Conservation (phyloP, 2,329 filamentous ascomycete species). For the Phaeosphaeria sp. region DNA sequence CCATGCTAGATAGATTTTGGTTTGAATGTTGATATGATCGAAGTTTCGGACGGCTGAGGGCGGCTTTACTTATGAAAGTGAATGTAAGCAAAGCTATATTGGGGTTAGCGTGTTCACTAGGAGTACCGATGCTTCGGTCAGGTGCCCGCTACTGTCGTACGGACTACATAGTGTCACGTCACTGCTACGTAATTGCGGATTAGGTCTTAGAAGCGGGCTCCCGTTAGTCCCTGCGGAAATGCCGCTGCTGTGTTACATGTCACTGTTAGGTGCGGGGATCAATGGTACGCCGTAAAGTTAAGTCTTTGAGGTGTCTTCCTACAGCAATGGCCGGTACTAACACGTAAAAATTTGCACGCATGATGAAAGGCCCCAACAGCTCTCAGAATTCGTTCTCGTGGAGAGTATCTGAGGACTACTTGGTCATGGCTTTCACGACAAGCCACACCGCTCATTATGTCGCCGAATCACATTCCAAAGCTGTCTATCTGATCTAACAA, state of each 20-base stretch:
- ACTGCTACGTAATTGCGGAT: not conserved
- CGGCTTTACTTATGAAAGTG: not conserved
- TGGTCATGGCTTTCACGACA: not conserved
- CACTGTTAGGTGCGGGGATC: not conserved
- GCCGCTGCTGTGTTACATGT: not conserved
- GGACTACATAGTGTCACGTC: not conserved
- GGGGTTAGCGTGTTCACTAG: not conserved
- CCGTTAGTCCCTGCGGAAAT: not conserved
- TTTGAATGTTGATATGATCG: not conserved
- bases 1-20: not conserved
- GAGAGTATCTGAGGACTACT: not conserved
- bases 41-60: not conserved
- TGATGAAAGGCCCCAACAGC: not conserved
- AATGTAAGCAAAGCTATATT: not conserved
- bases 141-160: not conserved
- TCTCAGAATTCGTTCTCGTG: not conserved
- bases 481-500: not conserved
- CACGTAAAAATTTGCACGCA: not conserved
- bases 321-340: not conserved
- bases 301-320: not conserved
- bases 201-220: not conserved
- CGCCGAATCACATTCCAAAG: not conserved
- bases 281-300: not conserved
- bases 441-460: not conserved
- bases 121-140: not conserved